Base-by-base conservation (phyloP, 169 alveolate species). In the Perkinsus olseni region DNA sequence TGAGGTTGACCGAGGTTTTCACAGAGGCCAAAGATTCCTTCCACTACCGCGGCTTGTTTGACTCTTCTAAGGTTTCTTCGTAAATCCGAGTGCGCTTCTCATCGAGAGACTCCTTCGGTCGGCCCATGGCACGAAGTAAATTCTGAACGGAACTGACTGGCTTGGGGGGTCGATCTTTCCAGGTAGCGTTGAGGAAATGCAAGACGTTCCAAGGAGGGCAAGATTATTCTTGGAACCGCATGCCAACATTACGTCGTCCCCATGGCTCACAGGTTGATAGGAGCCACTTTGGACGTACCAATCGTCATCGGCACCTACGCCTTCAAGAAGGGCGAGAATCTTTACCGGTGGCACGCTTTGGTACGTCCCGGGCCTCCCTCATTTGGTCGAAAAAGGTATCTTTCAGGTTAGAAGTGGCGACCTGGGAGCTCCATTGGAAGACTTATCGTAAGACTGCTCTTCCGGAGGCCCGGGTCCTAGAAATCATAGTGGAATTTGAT, bases 391-490 rank as follows among this genome's bases (percentile, higher is more conserved):
- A n/a, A n/a, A n/a, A 28, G 36, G 31, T 62, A 62, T 24, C 82
- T 62, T 62, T 62, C 82, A 62, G 82, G 82, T 62, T 4, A 62
- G 82, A 24, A 62, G 82, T 28, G 82, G 82, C 17, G 10, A 21
- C 4, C 34, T 62, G 13, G 82, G 82, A 24, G 82, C 82, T 8
- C 82, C 82, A 62, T 28, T 62, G 82, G 82, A 62, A 24, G 82
- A 62, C 17, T 28, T 62, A 62, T 62, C 82, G 82, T 62, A 24
- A 62, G 13, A 62, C 34, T 62, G 50, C n/a, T n/a, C 50, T 40
- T 40, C 50, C 39, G 95, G 96, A 20, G 95, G 95, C 48, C 95
- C 95, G 74, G 98, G 31, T 62, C 34, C 82, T n/a, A n/a, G n/a
- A n/a, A n/a, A n/a, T n/a, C n/a, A n/a, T n/a, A n/a, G n/a, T n/a